These are phyloP conservation scores for Aspergillus phoenicis DNA, from an alignment of 2,329 filamentous ascomycete genomes.

Conservation along the genomic window DNA sequence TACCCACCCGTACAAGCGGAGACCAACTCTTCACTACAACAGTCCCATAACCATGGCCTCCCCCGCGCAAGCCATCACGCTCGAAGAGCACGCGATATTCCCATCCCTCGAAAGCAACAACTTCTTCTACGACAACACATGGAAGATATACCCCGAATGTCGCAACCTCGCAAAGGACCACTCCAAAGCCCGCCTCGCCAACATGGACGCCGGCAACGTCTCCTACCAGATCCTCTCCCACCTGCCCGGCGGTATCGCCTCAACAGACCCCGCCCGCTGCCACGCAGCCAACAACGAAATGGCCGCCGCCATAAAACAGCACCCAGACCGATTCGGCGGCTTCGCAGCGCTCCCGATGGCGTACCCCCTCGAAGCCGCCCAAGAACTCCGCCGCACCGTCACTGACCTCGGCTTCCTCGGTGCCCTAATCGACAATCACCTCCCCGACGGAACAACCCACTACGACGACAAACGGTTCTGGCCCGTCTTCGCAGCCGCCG, in stretches of 20 bases:
- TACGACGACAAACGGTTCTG: constrained; percentile 51
- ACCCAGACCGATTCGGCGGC: constrained; percentile 45
- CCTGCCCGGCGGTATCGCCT: constrained; percentile 16
- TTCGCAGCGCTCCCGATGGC: constrained; percentile 49
- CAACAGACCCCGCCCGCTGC: constrained; percentile 11
- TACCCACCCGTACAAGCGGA: neutral
- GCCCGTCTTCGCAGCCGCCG: constrained; percentile 46
- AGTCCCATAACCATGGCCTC: constrained; percentile 8
- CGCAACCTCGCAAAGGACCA: constrained; percentile 15
- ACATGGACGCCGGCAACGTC: constrained; percentile 12
- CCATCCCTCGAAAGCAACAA: constrained; percentile 10
- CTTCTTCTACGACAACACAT: constrained; percentile 13
- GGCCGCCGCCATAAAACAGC: constrained; percentile 28
- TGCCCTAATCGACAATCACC: constrained; percentile 50
- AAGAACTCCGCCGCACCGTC: constrained; percentile 44
- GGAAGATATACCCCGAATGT: constrained; percentile 16
- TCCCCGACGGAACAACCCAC: constrained; percentile 34
- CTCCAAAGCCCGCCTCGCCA: constrained; percentile 12
- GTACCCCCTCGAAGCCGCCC: constrained; percentile 39
- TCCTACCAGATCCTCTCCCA: constrained; percentile 19
- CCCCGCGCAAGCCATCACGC: constrained; percentile 19
- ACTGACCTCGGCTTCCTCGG: constrained; percentile 52
- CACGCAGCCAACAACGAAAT: constrained; percentile 38
- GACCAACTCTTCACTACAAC: neutral
- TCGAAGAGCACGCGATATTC: constrained; percentile 25